phyloP scores from a whole-genome alignment of 202 grass and related monocot species.

The Digitaria exilis region DNA sequence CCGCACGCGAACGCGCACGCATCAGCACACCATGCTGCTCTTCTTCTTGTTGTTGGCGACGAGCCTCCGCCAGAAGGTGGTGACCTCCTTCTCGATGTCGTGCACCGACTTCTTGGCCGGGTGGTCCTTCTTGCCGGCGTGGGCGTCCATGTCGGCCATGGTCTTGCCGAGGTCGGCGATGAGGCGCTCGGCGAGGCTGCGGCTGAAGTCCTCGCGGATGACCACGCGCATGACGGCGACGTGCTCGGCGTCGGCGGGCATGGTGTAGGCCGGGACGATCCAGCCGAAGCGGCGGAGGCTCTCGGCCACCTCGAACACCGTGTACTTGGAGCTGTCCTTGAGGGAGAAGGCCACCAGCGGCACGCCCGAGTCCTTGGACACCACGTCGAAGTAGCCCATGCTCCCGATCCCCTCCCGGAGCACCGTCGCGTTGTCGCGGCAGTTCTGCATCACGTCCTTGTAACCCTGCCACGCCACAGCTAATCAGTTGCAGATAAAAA shows the following conservation, averaged over 20 bases:
- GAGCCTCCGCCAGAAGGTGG: constrained; percentile 60
- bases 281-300: constrained; percentile 77
- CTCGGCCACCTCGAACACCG: constrained; percentile 78
- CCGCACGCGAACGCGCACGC: no score
- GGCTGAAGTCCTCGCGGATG: constrained; percentile 82
- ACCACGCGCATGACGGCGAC: constrained; percentile 71
- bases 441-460: constrained; percentile 78
- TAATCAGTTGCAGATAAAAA: background rate
- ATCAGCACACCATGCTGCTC: constrained; percentile 60
- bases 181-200: constrained; percentile 69
- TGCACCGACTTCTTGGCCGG: constrained; percentile 48
- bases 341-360: constrained; percentile 79
- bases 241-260: constrained; percentile 70
- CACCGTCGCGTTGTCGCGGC: constrained; percentile 65
- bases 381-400: constrained; percentile 65
- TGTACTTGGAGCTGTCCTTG: constrained; percentile 55
- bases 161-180: constrained; percentile 60
- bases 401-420: constrained; percentile 63
- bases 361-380: constrained; percentile 74
- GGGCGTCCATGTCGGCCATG: constrained; percentile 64
- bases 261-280: constrained; percentile 85
- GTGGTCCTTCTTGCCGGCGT: constrained; percentile 27
- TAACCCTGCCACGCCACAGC: constrained; percentile 40
- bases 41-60: constrained; percentile 78
- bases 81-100: constrained; percentile 62